Base-by-base conservation (phyloP, 495 filamentous ascomycete genomes). In the Talaromyces stipitatus region DNA sequence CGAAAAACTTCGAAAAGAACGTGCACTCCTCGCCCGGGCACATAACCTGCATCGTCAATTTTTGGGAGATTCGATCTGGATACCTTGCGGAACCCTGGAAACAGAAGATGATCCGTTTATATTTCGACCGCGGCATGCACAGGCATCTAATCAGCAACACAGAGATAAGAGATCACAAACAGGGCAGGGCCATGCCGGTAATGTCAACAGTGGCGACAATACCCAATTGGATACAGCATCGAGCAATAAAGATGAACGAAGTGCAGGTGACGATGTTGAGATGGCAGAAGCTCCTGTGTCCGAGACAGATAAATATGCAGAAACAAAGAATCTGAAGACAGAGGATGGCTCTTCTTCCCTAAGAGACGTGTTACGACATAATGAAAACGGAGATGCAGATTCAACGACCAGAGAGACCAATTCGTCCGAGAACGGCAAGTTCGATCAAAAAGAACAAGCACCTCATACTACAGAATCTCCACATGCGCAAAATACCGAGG, bases 11-110 rank as follows among this genome's bases (percentile, higher is more conserved):
- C 88, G 89, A 26, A 85, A 87, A 66, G 92, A 96, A 66, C 84
- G 83, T 57, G 81, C 78, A 55, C 78, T 84, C 5, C 72, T 96
- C 23, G 90, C 86, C 83, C 85, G 81, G 47, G 84, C 87, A 11
- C 89, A 92, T 60, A 86, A 88, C 57, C 67, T 97, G 7, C 80
- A 91, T 58, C 87, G 85, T 26, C 82, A 83, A 62, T 80, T 96
- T 12, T 75, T 89, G 28, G 92, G 92, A 16, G 92, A 97, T 66
- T 78, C 82, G 54, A 82, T 79, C 0, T 97, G 87, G 87, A 85
- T 84, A 60, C 87, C 90, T 4, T 87, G 85, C 65, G 89, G 81
- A 36, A 65, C 74, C 22, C 64, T 72, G 38, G 72, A 80, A 60
- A 65, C 65, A 10, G 38, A 64, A 18, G 70, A 71, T 29, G 69